phyloP scores from a whole-genome alignment of 2,329 filamentous ascomycete species.

The Neonectria sp. region DNA sequence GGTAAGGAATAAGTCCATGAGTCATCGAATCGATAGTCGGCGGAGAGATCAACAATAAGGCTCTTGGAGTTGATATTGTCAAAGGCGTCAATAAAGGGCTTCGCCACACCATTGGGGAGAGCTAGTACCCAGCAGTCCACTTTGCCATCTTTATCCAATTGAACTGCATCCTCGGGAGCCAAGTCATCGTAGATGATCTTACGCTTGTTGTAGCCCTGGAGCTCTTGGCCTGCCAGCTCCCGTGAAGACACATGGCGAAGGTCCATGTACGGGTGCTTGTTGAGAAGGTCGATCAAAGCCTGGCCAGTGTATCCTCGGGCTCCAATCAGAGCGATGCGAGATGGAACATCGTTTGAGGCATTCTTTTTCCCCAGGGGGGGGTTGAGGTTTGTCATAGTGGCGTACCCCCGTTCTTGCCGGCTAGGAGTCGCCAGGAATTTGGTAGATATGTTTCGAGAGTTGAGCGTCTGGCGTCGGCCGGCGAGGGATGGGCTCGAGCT shows the following conservation, averaged over 20 bases:
- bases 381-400: conserved; percentile 77
- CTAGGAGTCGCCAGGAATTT: background rate
- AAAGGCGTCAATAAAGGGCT: conserved; percentile 92
- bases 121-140: conserved; percentile 99
- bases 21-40: conserved; percentile 92
- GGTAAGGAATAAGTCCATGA: conserved; percentile 88
- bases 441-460: no score
- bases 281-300: conserved; percentile 88
- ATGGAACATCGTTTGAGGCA: conserved; percentile 83
- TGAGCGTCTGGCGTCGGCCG: no score
- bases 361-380: conserved; percentile 92
- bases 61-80: conserved; percentile 76
- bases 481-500: no score
- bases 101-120: conserved; percentile 94
- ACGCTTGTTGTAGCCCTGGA: conserved; percentile 92
- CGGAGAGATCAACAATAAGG: conserved; percentile 93
- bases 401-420: conserved; percentile 43
- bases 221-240: conserved; percentile 88
- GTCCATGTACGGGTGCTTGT: conserved; percentile 91
- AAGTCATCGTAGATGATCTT: conserved; percentile 95
- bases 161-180: conserved; percentile 85
- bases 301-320: conserved; percentile 96
- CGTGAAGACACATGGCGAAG: conserved; percentile 93
- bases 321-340: conserved; percentile 86
- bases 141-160: conserved; percentile 86